Evolutionary conservation across 129 eudicot species (phyloP).

Genomic region (Flaveria ramosissima): DNA sequence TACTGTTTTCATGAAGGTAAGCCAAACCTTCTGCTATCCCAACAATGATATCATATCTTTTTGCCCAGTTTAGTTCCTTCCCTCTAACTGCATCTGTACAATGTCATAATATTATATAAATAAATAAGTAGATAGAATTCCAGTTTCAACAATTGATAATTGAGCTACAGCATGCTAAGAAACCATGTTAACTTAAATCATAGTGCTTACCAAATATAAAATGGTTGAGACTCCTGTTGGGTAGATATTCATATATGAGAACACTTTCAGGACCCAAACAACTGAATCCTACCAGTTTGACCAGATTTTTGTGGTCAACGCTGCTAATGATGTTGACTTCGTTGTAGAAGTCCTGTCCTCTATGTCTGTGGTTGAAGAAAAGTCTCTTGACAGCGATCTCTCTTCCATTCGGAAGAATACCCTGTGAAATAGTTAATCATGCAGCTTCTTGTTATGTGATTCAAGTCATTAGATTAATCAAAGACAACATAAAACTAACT

Average conservation of each 20-base stretch:
- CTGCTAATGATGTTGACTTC: conserved; percentile 79
- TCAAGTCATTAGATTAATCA: not conserved
- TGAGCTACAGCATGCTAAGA: not conserved
- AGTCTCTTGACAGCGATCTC: conserved; percentile 95
- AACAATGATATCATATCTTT: conserved; percentile 56
- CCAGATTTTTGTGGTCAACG: conserved; percentile 76
- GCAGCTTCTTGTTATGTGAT: not conserved
- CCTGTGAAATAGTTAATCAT: conserved; percentile 40
- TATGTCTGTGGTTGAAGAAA: conserved; percentile 73
- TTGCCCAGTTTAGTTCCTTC: conserved; percentile 66
- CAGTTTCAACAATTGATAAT: conserved; percentile 16
- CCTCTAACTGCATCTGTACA: conserved; percentile 59
- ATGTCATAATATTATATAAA: not conserved
- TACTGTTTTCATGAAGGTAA: conserved; percentile 86
- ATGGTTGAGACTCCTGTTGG: conserved; percentile 70
- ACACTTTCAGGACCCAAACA: conserved; percentile 78
- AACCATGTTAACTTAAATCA: not conserved
- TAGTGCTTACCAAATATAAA: conserved; percentile 60
- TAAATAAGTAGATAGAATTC: not conserved
- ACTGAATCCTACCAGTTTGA: conserved; percentile 72
- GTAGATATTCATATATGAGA: conserved; percentile 69
- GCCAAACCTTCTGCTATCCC: conserved; percentile 76
- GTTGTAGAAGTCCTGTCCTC: conserved; percentile 81
- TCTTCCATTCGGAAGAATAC: conserved; percentile 71
- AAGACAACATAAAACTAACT: not conserved